Base-by-base conservation (phyloP, 805 yeast genomes). In the Wickerhamiella kazuoi region DNA sequence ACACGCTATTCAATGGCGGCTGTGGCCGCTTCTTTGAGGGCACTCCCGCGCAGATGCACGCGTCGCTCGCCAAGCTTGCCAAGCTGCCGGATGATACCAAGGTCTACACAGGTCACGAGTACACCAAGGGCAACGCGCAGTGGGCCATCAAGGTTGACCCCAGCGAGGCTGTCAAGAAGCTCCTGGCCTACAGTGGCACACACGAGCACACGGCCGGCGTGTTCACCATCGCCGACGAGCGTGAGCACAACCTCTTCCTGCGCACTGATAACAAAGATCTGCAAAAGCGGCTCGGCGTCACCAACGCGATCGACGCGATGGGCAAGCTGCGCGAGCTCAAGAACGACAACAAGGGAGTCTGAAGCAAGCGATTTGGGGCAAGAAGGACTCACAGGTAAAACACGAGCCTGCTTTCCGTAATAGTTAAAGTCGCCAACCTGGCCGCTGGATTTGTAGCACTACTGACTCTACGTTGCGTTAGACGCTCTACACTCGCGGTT, bases 1-100 rank as follows among this genome's bases (percentile, higher is more conserved):
- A 90, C 59, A 90, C 98, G 0, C 64, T 90, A 33, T 90, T 90
- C 61, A 79, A 72, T 34, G 81, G 87, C 33, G 99, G 99, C 2
- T 86, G 96, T 56, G 99, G 99, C 9, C 67, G 97, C 39, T 90
- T 90, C 60, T 90, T 90, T 54, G 99, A 90, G 60, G 98, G 98
- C 2, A 64, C 68, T 11, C 84, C 86, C 0, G 60, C 58, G 30
- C 78, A 90, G 53, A 90, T 90, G 99, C 70, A 77, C 48, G 45
- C 48, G 1, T 70, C 93, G 0, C 65, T 90, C 50, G 74, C 72
- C 49, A 56, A 62, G 16, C 63, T 90, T 43, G 78, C 68, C 3
- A 37, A 45, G 9, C 64, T 87, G 38, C 86, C 93, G 0, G 58
- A 61, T 17, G 77, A 73, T 8, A 83, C 96, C 0, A 56, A 58